These are phyloP conservation scores for Pichia sp. DNA, from an alignment of 1,139 yeast genomes.

Conservation along the genomic window DNA sequence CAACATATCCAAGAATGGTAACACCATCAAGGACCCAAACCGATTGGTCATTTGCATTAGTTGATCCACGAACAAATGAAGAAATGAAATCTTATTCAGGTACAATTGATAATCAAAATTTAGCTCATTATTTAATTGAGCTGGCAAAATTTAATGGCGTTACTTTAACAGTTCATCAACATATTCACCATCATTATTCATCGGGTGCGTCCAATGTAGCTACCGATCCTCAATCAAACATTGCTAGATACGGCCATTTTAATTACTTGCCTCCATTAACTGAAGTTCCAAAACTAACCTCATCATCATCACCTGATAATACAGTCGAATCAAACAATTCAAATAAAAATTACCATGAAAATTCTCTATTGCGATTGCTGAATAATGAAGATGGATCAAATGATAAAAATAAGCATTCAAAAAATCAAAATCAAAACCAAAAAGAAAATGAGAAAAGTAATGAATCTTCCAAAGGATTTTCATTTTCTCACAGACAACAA, in stretches of 20 bases:
- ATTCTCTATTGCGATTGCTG: constrained; percentile 38
- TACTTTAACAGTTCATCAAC: constrained; percentile 74
- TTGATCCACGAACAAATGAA: constrained; percentile 28
- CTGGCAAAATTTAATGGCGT: constrained; percentile 57
- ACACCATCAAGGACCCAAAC: constrained; percentile 24
- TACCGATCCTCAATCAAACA: constrained; percentile 49
- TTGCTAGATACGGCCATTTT: constrained; percentile 61
- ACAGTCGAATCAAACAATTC: constrained; percentile 24
- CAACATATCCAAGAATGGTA: constrained; percentile 10
- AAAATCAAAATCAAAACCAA: background rate
- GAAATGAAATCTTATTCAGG: constrained; percentile 35
- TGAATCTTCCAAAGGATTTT: constrained; percentile 3
- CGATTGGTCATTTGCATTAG: constrained; percentile 26
- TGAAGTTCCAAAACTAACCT: constrained; percentile 62
- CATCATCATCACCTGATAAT: constrained; percentile 42
- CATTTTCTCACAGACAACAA: constrained; percentile 15
- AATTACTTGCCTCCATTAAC: constrained; percentile 66
- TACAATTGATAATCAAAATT: constrained; percentile 42
- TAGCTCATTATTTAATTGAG: constrained; percentile 51
- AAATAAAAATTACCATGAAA: constrained; percentile 29
- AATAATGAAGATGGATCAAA: constrained; percentile 25
- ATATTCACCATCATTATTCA: constrained; percentile 65
- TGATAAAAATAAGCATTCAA: background rate
- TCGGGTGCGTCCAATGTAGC: constrained; percentile 33
- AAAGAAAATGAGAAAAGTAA: constrained; percentile 11